These are phyloP conservation scores for Prunus campanulata DNA, from an alignment of 306 rosid species.

Conservation along the genomic window DNA sequence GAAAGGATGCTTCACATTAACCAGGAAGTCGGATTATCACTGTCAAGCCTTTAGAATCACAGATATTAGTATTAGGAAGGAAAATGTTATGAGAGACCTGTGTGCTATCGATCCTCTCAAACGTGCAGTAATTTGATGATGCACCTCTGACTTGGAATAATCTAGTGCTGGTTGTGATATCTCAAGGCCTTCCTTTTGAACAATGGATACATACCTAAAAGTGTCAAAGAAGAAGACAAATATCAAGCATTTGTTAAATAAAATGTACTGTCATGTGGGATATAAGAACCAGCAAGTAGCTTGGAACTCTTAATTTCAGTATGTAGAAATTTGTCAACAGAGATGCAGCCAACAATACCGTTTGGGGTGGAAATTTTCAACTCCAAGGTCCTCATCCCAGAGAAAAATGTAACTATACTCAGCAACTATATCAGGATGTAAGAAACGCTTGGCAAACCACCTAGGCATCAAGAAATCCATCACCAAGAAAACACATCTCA, in stretches of 20 bases:
- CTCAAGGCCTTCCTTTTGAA: constrained; percentile 67
- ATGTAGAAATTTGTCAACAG: background rate
- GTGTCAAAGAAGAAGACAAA: constrained; percentile 9
- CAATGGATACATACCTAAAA: constrained; percentile 66
- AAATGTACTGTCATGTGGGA: background rate
- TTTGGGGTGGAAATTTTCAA: constrained; percentile 66
- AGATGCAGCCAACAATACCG: constrained; percentile 41
- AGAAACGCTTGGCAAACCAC: constrained; percentile 99
- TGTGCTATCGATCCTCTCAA: constrained; percentile 67
- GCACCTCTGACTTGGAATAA: constrained; percentile 61
- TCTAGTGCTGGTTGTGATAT: constrained; percentile 96
- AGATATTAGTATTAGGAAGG: background rate
- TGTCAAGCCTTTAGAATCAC: background rate
- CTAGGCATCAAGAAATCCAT: constrained; percentile 41
- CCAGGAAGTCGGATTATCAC: background rate
- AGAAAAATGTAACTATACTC: constrained; percentile 80
- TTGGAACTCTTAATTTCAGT: background rate
- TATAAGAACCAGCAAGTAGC: background rate
- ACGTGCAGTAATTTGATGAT: constrained; percentile 87
- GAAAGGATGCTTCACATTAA: background rate
- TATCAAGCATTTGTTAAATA: background rate
- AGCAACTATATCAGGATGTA: constrained; percentile 92
- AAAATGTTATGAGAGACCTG: constrained; percentile 47
- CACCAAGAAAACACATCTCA: constrained; percentile 5
- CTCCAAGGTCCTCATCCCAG: constrained; percentile 99